phyloP scores from a whole-genome alignment of 257 asterid genomes.

The Nicotiana tabacum region DNA sequence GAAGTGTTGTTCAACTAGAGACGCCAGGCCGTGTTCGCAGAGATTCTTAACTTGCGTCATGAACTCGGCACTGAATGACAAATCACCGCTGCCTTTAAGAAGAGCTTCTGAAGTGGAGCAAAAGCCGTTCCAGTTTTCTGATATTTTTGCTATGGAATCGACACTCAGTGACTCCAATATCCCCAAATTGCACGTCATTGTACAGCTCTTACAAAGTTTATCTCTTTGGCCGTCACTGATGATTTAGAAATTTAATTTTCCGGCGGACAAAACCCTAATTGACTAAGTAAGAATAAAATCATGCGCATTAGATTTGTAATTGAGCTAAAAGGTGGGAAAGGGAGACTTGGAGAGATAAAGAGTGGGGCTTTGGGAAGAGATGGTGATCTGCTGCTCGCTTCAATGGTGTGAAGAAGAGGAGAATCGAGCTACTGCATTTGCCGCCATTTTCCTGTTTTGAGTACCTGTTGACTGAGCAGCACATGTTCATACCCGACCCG shows the following conservation, averaged over 20 bases:
- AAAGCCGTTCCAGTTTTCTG: constrained; percentile 64
- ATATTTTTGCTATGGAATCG: constrained; percentile 40
- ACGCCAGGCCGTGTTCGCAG: constrained; percentile 52
- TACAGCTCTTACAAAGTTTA: background rate
- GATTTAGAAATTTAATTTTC: background rate
- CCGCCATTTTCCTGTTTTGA: constrained; percentile 32
- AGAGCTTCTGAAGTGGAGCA: constrained; percentile 49
- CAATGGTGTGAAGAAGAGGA: background rate
- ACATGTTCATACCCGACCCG: background rate
- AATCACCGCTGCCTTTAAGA: constrained; percentile 40
- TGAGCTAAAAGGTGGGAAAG: too few species aligned
- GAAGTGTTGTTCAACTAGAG: constrained; percentile 65
- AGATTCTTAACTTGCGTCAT: constrained; percentile 42
- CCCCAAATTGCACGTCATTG: constrained; percentile 51
- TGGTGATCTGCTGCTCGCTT: background rate
- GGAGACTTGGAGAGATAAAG: background rate
- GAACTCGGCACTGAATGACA: constrained; percentile 37
- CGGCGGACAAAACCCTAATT: background rate
- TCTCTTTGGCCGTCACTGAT: background rate
- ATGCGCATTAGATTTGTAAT: background rate
- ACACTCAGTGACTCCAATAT: constrained; percentile 51
- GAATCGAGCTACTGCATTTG: constrained; percentile 6
- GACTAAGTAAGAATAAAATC: background rate
- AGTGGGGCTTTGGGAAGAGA: background rate
- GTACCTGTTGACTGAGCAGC: background rate